Conservation (phyloP, 2,329 filamentous ascomycete genomes). For the Fusarium ramigenum region DNA sequence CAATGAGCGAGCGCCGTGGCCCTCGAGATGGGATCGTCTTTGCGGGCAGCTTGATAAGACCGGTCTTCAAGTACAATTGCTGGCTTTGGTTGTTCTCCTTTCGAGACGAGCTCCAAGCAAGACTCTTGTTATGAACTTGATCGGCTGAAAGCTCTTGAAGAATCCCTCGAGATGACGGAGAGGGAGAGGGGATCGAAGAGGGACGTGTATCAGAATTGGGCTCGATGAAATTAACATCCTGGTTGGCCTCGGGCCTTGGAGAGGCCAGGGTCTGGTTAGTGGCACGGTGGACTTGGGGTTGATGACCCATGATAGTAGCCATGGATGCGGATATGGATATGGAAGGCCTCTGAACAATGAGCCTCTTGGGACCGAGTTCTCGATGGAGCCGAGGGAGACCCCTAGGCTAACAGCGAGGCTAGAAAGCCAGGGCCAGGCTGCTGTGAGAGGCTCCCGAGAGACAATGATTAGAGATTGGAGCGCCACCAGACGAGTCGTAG, state of each 20-base stretch:
- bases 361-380: neutral
- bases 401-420: constrained; percentile 8
- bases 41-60: constrained; percentile 11
- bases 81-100: neutral
- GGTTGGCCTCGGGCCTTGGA: constrained; percentile 11
- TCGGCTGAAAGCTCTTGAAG: constrained; percentile 44
- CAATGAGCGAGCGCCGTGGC: constrained; percentile 46
- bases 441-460: constrained; percentile 26
- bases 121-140: constrained; percentile 40
- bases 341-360: neutral
- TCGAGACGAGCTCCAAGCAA: constrained; percentile 20
- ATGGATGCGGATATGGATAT: constrained; percentile 15
- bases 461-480: constrained; percentile 28
- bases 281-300: constrained; percentile 37
- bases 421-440: constrained; percentile 15
- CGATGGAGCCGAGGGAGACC: constrained; percentile 20
- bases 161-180: constrained; percentile 25
- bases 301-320: constrained; percentile 20
- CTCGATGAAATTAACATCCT: constrained; percentile 32
- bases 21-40: constrained; percentile 33
- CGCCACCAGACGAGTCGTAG: constrained; percentile 31
- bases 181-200: constrained; percentile 31
- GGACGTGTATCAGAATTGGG: constrained; percentile 24
- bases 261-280: constrained; percentile 22
- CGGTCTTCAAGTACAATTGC: constrained; percentile 15